Conservation (phyloP, 2,329 filamentous ascomycete genomes). For the Cadophora luteo-olivacea region DNA sequence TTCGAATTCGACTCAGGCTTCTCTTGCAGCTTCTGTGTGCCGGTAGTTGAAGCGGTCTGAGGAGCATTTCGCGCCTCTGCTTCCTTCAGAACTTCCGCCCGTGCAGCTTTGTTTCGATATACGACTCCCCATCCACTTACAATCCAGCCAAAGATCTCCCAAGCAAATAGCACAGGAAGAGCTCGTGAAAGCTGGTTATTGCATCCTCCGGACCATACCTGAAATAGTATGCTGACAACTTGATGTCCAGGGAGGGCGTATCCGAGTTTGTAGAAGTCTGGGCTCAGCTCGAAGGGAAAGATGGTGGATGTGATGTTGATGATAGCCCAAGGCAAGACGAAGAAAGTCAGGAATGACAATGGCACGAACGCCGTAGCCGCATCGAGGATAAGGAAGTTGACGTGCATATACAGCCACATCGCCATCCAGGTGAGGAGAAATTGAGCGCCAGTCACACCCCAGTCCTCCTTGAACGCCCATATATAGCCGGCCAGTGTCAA, state of each 20-base stretch:
- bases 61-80: background rate
- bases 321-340: background rate
- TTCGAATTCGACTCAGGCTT: background rate
- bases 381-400: slow-evolving; percentile 51
- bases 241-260: slow-evolving; percentile 69
- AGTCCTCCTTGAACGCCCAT: slow-evolving; percentile 52
- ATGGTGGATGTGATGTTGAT: slow-evolving; percentile 54
- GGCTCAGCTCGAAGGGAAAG: slow-evolving; percentile 63
- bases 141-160: slow-evolving; percentile 39
- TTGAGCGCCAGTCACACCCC: slow-evolving; percentile 38
- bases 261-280: slow-evolving; percentile 65
- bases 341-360: slow-evolving; percentile 50
- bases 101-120: background rate
- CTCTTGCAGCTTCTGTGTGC: background rate
- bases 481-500: slow-evolving; percentile 49
- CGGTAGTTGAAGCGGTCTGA: background rate
- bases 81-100: background rate
- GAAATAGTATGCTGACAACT: slow-evolving; percentile 41
- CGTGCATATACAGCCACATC: slow-evolving; percentile 63
- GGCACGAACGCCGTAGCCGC: slow-evolving; percentile 44
- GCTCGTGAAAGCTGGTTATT: slow-evolving; percentile 47
- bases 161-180: slow-evolving; percentile 51
- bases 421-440: slow-evolving; percentile 64
- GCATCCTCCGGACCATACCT: slow-evolving; percentile 51
- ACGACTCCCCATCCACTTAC: background rate